phyloP scores from a whole-genome alignment of 1,284 basidiomycete species.

The Ustilago shanxiensis region DNA sequence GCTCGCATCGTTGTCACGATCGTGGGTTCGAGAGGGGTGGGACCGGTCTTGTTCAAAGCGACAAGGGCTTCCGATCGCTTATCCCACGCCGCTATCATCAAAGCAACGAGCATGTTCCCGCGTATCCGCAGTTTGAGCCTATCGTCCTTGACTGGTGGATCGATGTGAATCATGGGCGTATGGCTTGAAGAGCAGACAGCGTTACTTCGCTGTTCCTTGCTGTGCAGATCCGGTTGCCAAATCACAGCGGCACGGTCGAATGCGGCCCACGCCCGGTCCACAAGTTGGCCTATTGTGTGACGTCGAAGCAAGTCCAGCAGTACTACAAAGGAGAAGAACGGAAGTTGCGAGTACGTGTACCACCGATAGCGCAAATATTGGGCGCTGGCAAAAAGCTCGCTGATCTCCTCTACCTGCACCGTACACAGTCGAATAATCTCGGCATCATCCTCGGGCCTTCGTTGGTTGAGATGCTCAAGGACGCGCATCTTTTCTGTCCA shows the following conservation, averaged over 20 bases:
- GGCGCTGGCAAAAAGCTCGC: conserved; percentile 1
- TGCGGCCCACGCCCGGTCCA: conserved; percentile 6
- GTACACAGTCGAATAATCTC: conserved; percentile 12
- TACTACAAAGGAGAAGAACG: conserved; percentile 24
- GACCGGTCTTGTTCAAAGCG: neutral
- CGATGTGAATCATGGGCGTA: conserved; percentile 5
- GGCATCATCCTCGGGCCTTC: conserved; percentile 13
- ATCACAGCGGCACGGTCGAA: conserved; percentile 15
- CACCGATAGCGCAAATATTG: conserved; percentile 16
- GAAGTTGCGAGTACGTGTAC: conserved; percentile 23
- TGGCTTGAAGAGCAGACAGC: neutral
- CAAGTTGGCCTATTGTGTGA: conserved; percentile 6
- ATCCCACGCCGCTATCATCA: conserved; percentile 32
- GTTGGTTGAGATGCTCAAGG: conserved; percentile 22
- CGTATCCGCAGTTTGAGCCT: conserved; percentile 9
- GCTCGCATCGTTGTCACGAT: conserved; percentile 22
- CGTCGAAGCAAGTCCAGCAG: conserved; percentile 22
- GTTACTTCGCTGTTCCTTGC: neutral
- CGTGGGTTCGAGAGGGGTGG: conserved; percentile 1
- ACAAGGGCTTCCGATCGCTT: conserved; percentile 17
- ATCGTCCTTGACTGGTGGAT: neutral
- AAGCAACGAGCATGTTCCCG: conserved; percentile 17
- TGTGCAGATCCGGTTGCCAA: conserved; percentile 19
- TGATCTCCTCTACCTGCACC: conserved; percentile 11
- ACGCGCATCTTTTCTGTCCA: conserved; percentile 14